phyloP scores from a whole-genome alignment of 768 basidiomycete species.

The Agaricus blazei region DNA sequence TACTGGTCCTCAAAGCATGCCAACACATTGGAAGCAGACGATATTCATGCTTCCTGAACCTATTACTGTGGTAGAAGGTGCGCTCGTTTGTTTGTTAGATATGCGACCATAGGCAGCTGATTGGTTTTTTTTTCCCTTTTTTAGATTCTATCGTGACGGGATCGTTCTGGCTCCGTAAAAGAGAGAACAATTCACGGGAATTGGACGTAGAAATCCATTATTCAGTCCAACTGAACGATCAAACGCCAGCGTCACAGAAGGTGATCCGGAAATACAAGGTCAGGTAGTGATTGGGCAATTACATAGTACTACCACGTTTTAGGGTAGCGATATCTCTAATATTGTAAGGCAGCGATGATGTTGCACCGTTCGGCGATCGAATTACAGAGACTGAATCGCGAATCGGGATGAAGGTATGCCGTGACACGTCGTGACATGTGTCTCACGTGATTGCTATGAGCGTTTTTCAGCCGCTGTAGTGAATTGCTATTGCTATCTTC shows the following conservation, averaged over 20 bases:
- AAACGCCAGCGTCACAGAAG: constrained; percentile 30
- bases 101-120: neutral
- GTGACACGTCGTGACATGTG: neutral
- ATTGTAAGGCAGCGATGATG: neutral
- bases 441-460: neutral
- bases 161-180: constrained; percentile 81
- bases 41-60: constrained; percentile 81
- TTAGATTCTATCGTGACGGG: constrained; percentile 73
- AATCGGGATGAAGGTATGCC: too few relatives aligned
- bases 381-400: too few relatives aligned
- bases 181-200: constrained; percentile 75
- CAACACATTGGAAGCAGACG: constrained; percentile 98
- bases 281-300: constrained; percentile 33
- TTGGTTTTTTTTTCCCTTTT: constrained; percentile 1
- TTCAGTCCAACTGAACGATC: constrained; percentile 38
- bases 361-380: too few relatives aligned
- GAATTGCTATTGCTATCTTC: neutral
- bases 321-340: neutral
- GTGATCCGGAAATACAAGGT: constrained; percentile 78
- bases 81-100: constrained; percentile 14
- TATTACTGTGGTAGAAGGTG: constrained; percentile 71
- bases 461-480: neutral
- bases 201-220: constrained; percentile 91
- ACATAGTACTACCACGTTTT: neutral
- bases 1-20: constrained; percentile 80